These are phyloP conservation scores for Solanum sejunctum DNA, from an alignment of 257 asterid species.

Conservation along the genomic window DNA sequence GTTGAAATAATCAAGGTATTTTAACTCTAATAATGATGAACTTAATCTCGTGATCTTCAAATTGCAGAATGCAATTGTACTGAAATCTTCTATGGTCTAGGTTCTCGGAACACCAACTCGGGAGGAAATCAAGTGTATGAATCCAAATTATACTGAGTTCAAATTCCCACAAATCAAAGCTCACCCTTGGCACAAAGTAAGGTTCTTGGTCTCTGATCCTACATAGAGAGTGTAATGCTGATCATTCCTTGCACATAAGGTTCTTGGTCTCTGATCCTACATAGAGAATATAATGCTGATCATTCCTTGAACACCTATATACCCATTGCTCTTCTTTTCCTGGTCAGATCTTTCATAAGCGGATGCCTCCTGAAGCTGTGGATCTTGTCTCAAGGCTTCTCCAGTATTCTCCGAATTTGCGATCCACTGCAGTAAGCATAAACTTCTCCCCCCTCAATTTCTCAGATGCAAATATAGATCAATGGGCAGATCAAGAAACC, in stretches of 20 bases:
- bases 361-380: slow-evolving; percentile 65
- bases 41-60: not conserved
- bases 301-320: not conserved
- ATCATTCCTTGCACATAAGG: not conserved
- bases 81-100: slow-evolving; percentile 11
- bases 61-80: not conserved
- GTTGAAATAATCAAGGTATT: slow-evolving; percentile 20
- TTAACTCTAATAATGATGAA: not conserved
- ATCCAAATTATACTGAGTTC: slow-evolving; percentile 67
- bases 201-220: not conserved
- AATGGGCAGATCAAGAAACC: not conserved
- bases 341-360: slow-evolving; percentile 55
- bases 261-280: not conserved
- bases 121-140: slow-evolving; percentile 79
- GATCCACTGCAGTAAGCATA: slow-evolving; percentile 59
- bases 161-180: slow-evolving; percentile 70
- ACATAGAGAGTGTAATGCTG: not conserved
- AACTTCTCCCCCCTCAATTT: not conserved
- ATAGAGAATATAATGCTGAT: not conserved
- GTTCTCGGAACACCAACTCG: slow-evolving; percentile 74
- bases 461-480: not conserved
- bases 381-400: slow-evolving; percentile 67
- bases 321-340: not conserved
- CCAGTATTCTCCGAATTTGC: slow-evolving; percentile 62
- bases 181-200: slow-evolving; percentile 81